Base-by-base conservation (phyloP, 2,329 filamentous ascomycete species). In the Microdochium bolleyi region DNA sequence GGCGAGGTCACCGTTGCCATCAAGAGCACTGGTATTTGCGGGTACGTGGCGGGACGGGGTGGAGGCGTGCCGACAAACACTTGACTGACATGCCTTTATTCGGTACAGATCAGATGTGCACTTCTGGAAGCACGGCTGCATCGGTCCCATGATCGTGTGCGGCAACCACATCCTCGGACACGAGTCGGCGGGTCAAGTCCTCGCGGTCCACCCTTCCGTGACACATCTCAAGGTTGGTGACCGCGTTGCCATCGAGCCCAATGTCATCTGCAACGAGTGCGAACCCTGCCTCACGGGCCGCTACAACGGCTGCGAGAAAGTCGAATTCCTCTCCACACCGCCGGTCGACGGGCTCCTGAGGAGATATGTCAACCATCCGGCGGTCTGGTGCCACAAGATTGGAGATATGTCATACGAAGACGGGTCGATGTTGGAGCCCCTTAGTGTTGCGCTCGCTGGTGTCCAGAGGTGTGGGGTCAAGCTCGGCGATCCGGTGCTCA, bases 81-180 rank as follows among this genome's bases (percentile, higher is more conserved):
- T 7, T 11, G 21, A 19, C 41, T 19, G n/a, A 24, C 37, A 53
- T 62, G 34, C 64, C 56, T 22, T 34, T n/a, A n/a, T 51, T 49
- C 51, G 21, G 24, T 10, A 51, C 62, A 92, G 89, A 54, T 95
- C 89, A 55, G 92, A 96, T 70, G 86, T 97, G 53, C 92, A 97
- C 74, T 97, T 97, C 77, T 97, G 92, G 92, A 89, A 95, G 67
- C 87, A 88, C 50, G 92, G 92, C 60, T 89, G 88, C 74, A 97
- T 97, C 67, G 92, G 92, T 25, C 92, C 92, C 60, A 96, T 96
- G 92, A 86, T 96, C 57, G 92, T 97, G 49, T 80, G 81, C 60
- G 88, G 81, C 64, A 87, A 92, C 64, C 92, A 96, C 70, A 91
- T 96, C 64, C 84, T 97, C 21, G 92, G 92, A 60, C 92, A 97